Conservation (phyloP, 2,329 filamentous ascomycete species). For the Talaromyces piceae region DNA sequence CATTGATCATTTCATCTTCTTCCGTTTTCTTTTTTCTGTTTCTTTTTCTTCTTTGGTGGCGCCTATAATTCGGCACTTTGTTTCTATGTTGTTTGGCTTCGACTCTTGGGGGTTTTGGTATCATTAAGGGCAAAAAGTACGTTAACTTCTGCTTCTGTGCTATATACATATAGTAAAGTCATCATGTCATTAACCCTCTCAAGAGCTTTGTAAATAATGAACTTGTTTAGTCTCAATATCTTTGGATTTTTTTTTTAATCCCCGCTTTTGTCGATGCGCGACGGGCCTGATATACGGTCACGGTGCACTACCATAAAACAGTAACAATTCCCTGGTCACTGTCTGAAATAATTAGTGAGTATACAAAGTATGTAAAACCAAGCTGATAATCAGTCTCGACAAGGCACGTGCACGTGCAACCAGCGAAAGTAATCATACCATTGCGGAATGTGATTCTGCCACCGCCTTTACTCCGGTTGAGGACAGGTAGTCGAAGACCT, state of each 20-base stretch:
- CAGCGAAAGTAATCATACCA: too few relatives aligned
- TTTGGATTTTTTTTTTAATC: too few relatives aligned
- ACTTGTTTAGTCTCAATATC: too few relatives aligned
- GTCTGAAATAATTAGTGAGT: too few relatives aligned
- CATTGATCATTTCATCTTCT: background rate
- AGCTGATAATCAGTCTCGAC: too few relatives aligned
- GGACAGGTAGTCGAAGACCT: constrained; percentile 19
- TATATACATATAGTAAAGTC: background rate
- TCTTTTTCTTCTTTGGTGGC: too few relatives aligned
- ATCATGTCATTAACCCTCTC: background rate
- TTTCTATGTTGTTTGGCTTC: background rate
- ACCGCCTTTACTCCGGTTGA: constrained; percentile 19
- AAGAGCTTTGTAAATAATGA: background rate
- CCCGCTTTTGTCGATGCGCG: too few relatives aligned
- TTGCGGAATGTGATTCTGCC: constrained; percentile 11
- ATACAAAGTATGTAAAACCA: too few relatives aligned
- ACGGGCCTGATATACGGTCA: too few relatives aligned
- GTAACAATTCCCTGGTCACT: background rate
- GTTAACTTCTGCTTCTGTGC: background rate
- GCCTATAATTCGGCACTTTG: constrained; percentile 2
- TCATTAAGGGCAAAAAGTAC: background rate
- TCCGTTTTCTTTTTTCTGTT: too few relatives aligned
- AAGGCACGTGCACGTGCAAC: background rate
- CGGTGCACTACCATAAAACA: too few relatives aligned
- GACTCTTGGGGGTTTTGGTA: constrained; percentile 1